phyloP scores from a whole-genome alignment of 495 filamentous ascomycete species.

The Podospora conica region DNA sequence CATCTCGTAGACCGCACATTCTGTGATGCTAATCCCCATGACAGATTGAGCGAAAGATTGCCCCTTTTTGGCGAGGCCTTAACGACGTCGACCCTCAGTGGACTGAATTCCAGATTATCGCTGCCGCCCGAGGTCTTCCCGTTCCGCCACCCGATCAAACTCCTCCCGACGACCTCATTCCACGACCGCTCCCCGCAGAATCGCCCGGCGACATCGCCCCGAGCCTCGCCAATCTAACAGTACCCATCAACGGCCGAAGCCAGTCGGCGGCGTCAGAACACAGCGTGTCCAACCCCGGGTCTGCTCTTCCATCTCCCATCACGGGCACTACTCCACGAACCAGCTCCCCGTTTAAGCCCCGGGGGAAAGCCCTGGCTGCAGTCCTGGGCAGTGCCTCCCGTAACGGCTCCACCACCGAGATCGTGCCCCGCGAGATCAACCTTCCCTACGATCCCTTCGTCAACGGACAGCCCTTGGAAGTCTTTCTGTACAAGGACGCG shows the following conservation, averaged over 20 bases:
- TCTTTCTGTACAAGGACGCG: constrained; percentile 85
- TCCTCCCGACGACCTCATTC: constrained; percentile 58
- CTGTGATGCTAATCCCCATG: constrained; percentile 5
- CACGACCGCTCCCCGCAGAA: constrained; percentile 38
- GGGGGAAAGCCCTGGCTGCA: constrained; percentile 71
- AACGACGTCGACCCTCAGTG: constrained; percentile 84
- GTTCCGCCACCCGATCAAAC: constrained; percentile 80
- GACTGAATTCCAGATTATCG: constrained; percentile 90
- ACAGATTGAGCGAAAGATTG: constrained; percentile 85
- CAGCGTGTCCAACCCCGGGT: constrained; percentile 41
- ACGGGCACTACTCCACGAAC: constrained; percentile 32
- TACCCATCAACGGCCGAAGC: constrained; percentile 68
- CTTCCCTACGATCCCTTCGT: constrained; percentile 80
- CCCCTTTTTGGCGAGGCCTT: constrained; percentile 91
- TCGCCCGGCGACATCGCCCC: constrained; percentile 24
- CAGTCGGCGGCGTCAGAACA: constrained; percentile 69
- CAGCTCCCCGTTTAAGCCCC: constrained; percentile 52
- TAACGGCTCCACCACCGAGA: constrained; percentile 60
- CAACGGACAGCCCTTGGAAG: constrained; percentile 86
- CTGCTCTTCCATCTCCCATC: constrained; percentile 53
- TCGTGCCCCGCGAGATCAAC: constrained; percentile 67
- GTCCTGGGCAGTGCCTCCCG: constrained; percentile 66
- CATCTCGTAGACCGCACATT: neutral
- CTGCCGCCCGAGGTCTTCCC: constrained; percentile 76
- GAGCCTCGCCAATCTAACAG: constrained; percentile 60